Evolutionary conservation across 106 monocot species (phyloP).

Genomic region (Allium fistulosum): DNA sequence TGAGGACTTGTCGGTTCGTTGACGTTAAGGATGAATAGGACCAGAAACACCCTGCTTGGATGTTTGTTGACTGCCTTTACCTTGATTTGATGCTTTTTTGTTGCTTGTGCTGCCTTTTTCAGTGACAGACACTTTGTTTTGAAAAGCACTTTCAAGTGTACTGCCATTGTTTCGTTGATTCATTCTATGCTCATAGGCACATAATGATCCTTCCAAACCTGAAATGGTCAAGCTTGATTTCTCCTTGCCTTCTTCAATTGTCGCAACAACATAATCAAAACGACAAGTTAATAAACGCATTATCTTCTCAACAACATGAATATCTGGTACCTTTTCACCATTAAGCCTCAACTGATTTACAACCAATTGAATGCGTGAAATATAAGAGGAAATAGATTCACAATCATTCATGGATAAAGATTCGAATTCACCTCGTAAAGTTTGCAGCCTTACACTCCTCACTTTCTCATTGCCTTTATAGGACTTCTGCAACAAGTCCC

Average conservation of each 20-base stretch:
- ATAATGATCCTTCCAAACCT: not conserved
- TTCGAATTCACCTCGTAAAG: conserved; percentile 5
- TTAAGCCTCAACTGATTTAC: conserved; percentile 4
- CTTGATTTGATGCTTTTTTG: not conserved
- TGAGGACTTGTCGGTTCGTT: not conserved
- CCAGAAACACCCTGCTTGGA: no score
- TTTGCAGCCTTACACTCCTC: conserved; percentile 2
- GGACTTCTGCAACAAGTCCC: not conserved
- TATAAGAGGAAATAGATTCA: not conserved
- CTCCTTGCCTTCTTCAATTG: conserved; percentile 3
- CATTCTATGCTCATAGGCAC: not conserved
- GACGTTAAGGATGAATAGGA: not conserved
- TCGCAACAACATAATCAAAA: conserved; percentile 3
- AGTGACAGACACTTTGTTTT: not conserved
- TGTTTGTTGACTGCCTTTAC: not conserved
- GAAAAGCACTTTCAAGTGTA: conserved; percentile 1
- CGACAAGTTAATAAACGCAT: not conserved
- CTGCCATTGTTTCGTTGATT: not conserved
- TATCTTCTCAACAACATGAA: conserved; percentile 3
- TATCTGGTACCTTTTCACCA: no score
- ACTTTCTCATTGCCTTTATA: conserved; percentile 2
- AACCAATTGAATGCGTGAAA: not conserved
- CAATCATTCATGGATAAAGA: not conserved
- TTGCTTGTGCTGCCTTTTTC: not conserved
- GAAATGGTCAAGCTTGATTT: not conserved